Evolutionary conservation across 2,329 filamentous ascomycete species (phyloP).

Genomic region (Cercospora berteroae): DNA sequence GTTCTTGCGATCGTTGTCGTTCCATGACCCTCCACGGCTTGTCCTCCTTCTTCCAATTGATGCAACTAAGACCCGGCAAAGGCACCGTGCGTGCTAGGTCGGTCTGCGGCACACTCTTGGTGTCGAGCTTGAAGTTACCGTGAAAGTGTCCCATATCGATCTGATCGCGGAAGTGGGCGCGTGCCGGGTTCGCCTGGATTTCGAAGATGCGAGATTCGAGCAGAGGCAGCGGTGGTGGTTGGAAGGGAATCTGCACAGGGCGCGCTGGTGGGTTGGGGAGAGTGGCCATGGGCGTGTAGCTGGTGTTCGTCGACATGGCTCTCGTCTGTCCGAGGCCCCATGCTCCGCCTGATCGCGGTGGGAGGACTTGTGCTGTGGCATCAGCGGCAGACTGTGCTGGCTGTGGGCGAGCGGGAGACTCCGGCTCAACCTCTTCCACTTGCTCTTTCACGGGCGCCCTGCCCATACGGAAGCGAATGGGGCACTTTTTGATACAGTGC

Average conservation of each 20-base stretch:
- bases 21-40: constrained; percentile 37
- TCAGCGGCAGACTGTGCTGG: not conserved
- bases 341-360: constrained; percentile 1
- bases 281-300: constrained; percentile 6
- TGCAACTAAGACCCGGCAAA: constrained; percentile 42
- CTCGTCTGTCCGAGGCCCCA: constrained; percentile 20
- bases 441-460: constrained; percentile 21
- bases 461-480: constrained; percentile 48
- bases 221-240: constrained; percentile 18
- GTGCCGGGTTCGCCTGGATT: constrained; percentile 41
- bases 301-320: constrained; percentile 21
- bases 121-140: constrained; percentile 33
- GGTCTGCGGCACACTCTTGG: constrained; percentile 33
- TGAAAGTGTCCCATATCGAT: constrained; percentile 39
- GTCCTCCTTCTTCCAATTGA: constrained; percentile 39
- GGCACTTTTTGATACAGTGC: constrained; percentile 45
- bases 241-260: constrained; percentile 19
- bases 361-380: not conserved
- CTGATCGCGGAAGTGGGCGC: constrained; percentile 43
- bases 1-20: constrained; percentile 31
- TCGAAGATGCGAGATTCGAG: constrained; percentile 40
- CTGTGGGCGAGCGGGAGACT: not conserved
- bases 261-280: constrained; percentile 17
- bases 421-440: not conserved
- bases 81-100: constrained; percentile 45